Evolutionary conservation across 2,329 filamentous ascomycete genomes (phyloP).

Genomic region (Penicillium sp.): DNA sequence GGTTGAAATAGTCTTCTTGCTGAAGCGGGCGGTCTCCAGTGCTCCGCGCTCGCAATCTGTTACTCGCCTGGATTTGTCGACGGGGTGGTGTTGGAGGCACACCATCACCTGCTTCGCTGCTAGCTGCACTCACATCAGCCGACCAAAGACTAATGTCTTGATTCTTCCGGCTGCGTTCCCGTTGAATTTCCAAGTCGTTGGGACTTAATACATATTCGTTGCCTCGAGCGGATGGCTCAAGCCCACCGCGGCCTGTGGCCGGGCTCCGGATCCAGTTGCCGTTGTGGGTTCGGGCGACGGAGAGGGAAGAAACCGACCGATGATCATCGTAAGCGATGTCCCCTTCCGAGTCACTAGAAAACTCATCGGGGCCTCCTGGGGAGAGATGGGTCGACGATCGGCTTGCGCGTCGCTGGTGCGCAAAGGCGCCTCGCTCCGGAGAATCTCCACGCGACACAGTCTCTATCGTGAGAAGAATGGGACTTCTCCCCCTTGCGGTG

Average conservation of each 20-base stretch:
- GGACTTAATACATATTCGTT: constrained; percentile 48
- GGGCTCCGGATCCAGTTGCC: constrained; percentile 47
- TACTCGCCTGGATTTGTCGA: constrained; percentile 21
- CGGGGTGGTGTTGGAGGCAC: constrained; percentile 22
- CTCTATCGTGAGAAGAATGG: constrained; percentile 44
- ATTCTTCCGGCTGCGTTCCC: constrained; percentile 51
- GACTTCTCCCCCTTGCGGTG: constrained; percentile 38
- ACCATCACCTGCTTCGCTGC: constrained; percentile 40
- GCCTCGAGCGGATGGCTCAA: constrained; percentile 48
- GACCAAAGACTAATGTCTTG: constrained; percentile 55
- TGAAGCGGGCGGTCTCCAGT: constrained; percentile 35
- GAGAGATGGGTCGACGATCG: constrained; percentile 39
- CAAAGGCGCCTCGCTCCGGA: constrained; percentile 30
- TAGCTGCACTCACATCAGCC: constrained; percentile 48
- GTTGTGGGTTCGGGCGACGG: constrained; percentile 41
- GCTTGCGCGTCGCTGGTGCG: constrained; percentile 27
- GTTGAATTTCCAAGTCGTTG: constrained; percentile 50
- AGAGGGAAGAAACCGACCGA: constrained; percentile 17
- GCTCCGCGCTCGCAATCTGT: constrained; percentile 49
- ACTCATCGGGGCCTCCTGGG: constrained; percentile 27
- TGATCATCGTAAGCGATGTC: constrained; percentile 23
- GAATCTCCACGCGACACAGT: constrained; percentile 46
- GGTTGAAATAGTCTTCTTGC: constrained; percentile 35
- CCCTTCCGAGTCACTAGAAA: constrained; percentile 29
- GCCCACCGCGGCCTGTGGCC: constrained; percentile 43